These are phyloP conservation scores for Amoeboaphelidium protococcarum DNA, from an alignment of 371 early-diverging fungal species.

Conservation along the genomic window DNA sequence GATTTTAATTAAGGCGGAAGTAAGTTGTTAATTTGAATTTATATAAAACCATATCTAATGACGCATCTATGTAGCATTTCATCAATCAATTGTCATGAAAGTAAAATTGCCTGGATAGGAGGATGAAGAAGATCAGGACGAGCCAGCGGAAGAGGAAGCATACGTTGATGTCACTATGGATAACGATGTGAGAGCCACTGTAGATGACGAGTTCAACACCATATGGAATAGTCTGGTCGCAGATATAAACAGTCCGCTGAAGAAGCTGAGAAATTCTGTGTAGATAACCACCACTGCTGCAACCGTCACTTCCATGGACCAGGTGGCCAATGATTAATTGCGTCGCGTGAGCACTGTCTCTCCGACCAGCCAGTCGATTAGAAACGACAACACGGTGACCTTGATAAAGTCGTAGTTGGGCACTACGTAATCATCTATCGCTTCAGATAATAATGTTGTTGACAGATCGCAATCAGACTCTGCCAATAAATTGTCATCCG, in stretches of 20 bases:
- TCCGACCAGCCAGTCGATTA: too few relatives aligned
- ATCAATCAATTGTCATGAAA: background rate
- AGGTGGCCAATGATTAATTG: too few relatives aligned
- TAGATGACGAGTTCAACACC: constrained; percentile 11
- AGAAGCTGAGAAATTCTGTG: background rate
- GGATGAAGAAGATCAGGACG: background rate
- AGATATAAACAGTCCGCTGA: constrained; percentile 6
- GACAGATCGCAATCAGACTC: too few relatives aligned
- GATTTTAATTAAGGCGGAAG: constrained; percentile 16
- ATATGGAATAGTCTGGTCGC: constrained; percentile 9
- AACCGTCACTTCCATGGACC: too few relatives aligned
- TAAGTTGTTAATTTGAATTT: too few relatives aligned
- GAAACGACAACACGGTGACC: too few relatives aligned
- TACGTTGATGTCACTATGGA: constrained; percentile 8
- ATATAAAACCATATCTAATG: background rate
- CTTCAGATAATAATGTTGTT: too few relatives aligned
- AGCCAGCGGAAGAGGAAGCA: background rate
- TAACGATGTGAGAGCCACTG: constrained; percentile 7
- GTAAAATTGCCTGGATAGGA: background rate
- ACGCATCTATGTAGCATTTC: background rate
- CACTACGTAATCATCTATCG: too few relatives aligned
- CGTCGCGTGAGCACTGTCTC: too few relatives aligned
- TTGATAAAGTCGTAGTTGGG: too few relatives aligned
- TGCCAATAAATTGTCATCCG: background rate
- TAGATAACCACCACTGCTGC: too few relatives aligned